Evolutionary conservation across 139 green algal species (phyloP), one percentile per base, ranked within the genome.

Genomic region (Auxenochlorella protothecoides): DNA sequence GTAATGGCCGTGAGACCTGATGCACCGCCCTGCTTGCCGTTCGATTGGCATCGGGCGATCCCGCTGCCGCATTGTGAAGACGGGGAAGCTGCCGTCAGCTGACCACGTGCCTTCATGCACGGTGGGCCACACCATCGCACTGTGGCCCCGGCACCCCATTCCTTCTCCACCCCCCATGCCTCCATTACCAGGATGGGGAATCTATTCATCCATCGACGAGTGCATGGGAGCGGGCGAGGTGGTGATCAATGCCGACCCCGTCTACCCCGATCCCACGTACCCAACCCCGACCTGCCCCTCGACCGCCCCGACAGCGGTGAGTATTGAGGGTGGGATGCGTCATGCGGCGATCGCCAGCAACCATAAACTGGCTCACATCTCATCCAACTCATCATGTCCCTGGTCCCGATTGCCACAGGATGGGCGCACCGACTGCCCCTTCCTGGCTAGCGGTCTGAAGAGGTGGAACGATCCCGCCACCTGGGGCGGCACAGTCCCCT

Each of bases 381-480:
- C 14, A 13, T 27, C 12, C 62, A 9, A 16, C 10, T 13, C 14
- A 11, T 62, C 57, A 62, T 62, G 57, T 62, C 57, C 9, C 57
- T 62, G 57, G 9, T 11, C 11, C 11, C 9, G 57, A 15, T 62
- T 62, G 9, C 57, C 9, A 62, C 72, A 76, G 72, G 64, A 66
- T 9, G n/a, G 63, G 59, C 67, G 68, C 27, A 65, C 12, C 60
- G 14, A 16, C 53, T 78, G 73, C 68, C 73, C 73, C 5, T 78
- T 73, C 54, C 13, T 52, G 54, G 67, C 70, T 44, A 2, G 6
- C 3, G 73, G 73, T 53, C 68, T 78, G 59, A 61, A 57, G 16
- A 60, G 52, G 2, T 78, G 73, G 73, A 11, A 66, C 14, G 73
- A 78, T 55, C 61, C 73, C 7, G 16, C 53, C 27, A 73, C 73